Conservation (phyloP, 768 basidiomycete species). For the Lentinula lateritia region DNA sequence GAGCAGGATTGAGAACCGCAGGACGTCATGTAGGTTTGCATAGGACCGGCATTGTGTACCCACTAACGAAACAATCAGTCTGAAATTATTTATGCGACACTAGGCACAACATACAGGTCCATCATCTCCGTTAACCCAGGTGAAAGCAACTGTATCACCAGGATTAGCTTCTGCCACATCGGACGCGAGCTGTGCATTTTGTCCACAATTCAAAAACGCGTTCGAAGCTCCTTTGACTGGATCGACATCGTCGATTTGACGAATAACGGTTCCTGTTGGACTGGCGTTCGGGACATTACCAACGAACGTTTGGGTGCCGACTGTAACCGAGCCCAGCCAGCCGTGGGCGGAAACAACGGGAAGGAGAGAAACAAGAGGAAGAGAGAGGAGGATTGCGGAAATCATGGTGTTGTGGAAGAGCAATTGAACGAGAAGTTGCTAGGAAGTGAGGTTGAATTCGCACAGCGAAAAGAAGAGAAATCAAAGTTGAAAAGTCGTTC, state of each 20-base stretch:
- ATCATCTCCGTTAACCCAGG: conserved; percentile 34
- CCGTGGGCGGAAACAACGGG: conserved; percentile 6
- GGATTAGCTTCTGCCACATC: conserved; percentile 38
- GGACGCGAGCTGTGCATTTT: conserved; percentile 32
- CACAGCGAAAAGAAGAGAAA: no score
- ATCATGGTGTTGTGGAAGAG: background rate
- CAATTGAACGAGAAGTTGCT: no score
- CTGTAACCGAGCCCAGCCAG: background rate
- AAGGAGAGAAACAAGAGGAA: background rate
- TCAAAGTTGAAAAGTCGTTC: no score
- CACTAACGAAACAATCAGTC: conserved; percentile 16
- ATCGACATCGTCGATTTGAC: conserved; percentile 31
- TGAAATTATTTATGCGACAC: background rate
- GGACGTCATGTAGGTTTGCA: conserved; percentile 47
- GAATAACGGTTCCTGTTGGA: conserved; percentile 32
- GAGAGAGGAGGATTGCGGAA: background rate
- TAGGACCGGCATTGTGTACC: conserved; percentile 43
- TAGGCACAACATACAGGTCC: conserved; percentile 14
- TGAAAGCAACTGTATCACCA: conserved; percentile 34
- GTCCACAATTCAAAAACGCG: conserved; percentile 38
- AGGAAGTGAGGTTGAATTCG: no score
- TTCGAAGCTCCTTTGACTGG: conserved; percentile 44
- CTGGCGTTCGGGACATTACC: conserved; percentile 5
- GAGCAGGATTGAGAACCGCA: conserved; percentile 35
- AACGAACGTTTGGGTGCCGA: background rate